These are phyloP conservation scores for Komagataella populi DNA, from an alignment of 805 yeast species.

Conservation along the genomic window DNA sequence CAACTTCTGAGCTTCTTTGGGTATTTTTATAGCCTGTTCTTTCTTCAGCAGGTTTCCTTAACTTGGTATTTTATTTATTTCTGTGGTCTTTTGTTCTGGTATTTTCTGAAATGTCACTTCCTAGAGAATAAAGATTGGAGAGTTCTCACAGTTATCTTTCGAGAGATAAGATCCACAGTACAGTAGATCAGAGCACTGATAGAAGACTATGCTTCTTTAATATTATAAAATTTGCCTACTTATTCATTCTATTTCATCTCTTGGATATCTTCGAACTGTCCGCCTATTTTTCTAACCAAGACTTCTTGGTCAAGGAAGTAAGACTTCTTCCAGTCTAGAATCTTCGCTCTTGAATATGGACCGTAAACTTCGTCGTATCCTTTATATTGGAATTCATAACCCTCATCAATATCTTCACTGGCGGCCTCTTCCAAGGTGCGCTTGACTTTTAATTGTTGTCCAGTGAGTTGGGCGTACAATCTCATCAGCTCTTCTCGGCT, in stretches of 20 bases:
- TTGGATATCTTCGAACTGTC: background rate
- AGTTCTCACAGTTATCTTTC: background rate
- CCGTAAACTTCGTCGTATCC: conserved; percentile 29
- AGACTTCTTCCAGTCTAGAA: conserved; percentile 36
- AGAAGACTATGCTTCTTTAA: background rate
- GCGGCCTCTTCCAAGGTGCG: conserved; percentile 5
- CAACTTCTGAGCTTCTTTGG: background rate
- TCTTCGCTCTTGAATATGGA: conserved; percentile 35
- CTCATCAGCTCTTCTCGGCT: conserved; percentile 43
- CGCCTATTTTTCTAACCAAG: conserved; percentile 21
- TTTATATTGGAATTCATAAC: conserved; percentile 38
- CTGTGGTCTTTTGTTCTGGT: background rate
- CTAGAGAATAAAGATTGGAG: background rate
- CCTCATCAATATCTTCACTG: conserved; percentile 9
- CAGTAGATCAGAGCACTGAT: background rate
- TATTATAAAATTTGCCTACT: background rate
- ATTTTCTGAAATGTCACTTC: background rate
- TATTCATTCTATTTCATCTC: background rate
- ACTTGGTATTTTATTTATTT: too few species aligned
- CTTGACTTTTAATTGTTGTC: conserved; percentile 15
- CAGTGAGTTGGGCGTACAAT: conserved; percentile 26
- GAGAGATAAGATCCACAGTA: background rate
- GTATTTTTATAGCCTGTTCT: background rate
- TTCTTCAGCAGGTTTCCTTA: background rate
- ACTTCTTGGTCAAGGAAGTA: conserved; percentile 33